Evolutionary conservation across 2,329 filamentous ascomycete genomes (phyloP).

Genomic region (Botryotinia convoluta): DNA sequence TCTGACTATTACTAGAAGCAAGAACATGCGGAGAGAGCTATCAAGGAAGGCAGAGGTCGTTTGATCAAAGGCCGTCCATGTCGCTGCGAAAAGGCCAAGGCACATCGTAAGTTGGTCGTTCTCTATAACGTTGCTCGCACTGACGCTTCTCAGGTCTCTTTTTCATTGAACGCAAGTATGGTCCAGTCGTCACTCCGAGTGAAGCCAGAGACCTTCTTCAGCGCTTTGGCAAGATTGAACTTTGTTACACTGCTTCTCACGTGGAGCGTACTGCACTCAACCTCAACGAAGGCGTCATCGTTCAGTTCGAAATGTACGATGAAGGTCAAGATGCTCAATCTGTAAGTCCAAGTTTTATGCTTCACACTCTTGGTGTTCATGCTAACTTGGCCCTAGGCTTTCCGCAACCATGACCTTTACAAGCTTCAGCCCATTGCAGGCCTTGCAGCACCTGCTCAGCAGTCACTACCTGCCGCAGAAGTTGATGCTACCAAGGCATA

Average conservation of each 20-base stretch:
- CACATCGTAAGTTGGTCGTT: conserved; percentile 49
- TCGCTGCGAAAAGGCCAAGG: conserved; percentile 59
- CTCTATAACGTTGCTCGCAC: conserved; percentile 5
- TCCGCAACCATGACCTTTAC: conserved; percentile 34
- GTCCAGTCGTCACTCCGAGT: conserved; percentile 40
- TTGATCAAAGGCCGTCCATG: conserved; percentile 55
- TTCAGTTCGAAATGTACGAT: conserved; percentile 53
- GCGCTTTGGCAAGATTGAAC: conserved; percentile 45
- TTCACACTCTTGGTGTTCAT: neutral
- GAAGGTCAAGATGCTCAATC: conserved; percentile 48
- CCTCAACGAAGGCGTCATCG: conserved; percentile 42
- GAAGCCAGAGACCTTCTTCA: conserved; percentile 48
- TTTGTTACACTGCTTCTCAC: conserved; percentile 28
- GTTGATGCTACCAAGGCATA: conserved; percentile 27
- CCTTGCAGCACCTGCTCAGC: conserved; percentile 25
- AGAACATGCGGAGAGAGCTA: conserved; percentile 49
- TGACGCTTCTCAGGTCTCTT: conserved; percentile 46
- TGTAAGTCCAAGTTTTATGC: conserved; percentile 41
- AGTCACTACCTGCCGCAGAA: conserved; percentile 11
- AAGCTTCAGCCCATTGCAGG: conserved; percentile 41
- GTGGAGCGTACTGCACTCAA: conserved; percentile 34
- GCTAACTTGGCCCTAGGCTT: conserved; percentile 30
- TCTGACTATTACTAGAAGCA: conserved; percentile 44
- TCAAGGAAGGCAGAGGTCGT: conserved; percentile 47
- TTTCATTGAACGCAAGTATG: conserved; percentile 45